Percentiles rank a stretch among this genome's conserved stretches.
These are phyloP conservation scores for Closterium sp. DNA, from an alignment of 139 green algal species.

Conservation along the genomic window DNA sequence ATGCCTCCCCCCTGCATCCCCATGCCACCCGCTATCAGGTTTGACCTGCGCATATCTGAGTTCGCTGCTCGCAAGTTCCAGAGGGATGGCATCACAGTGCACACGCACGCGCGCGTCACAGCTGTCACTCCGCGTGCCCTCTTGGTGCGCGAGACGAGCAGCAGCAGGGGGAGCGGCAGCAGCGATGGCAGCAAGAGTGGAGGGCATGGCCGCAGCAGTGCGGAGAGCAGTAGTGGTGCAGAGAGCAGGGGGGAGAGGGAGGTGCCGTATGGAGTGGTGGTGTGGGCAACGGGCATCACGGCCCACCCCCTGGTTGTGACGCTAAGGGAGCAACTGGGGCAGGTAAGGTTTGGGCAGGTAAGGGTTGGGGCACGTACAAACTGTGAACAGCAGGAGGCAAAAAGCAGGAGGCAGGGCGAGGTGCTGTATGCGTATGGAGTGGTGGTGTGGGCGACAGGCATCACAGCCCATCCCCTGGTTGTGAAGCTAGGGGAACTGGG, in stretches of 20 bases:
- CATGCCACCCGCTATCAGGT: slow-evolving; percentile 1
- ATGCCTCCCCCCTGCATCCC: no score
- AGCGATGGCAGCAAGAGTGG: not conserved
- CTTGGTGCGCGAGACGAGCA: not conserved
- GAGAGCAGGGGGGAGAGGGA: not conserved
- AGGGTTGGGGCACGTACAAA: no score
- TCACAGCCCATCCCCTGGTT: no score
- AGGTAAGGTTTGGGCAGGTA: no score
- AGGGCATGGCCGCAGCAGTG: not conserved
- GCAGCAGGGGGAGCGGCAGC: not conserved
- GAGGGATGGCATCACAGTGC: slow-evolving; percentile 12
- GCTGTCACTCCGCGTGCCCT: slow-evolving; percentile 18
- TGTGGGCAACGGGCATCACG: not conserved
- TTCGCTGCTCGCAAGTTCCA: slow-evolving; percentile 29
- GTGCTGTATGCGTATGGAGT: no score
- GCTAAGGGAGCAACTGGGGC: no score
- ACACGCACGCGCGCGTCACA: slow-evolving; percentile 21
- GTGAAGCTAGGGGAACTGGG: no score
- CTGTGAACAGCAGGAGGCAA: no score
- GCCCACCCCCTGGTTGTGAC: no score
- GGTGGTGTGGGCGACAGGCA: no score
- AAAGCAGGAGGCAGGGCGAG: no score
- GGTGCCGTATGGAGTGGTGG: not conserved
- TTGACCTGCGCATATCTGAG: slow-evolving; percentile 23
- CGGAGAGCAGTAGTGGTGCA: not conserved